phyloP scores from a whole-genome alignment of 768 basidiomycete genomes.

The Termitomyces sp. region DNA sequence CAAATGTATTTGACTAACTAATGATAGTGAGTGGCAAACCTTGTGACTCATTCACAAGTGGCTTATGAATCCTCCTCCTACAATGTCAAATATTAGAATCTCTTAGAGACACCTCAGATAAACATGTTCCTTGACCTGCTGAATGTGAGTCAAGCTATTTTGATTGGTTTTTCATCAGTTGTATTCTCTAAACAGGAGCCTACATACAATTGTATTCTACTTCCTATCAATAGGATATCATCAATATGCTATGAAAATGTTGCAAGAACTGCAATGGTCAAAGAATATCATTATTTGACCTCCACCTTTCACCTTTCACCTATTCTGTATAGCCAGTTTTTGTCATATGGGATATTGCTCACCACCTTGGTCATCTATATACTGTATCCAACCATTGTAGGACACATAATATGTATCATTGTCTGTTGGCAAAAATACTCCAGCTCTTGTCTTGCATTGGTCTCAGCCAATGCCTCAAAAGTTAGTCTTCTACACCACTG shows the following conservation, averaged over 20 bases:
- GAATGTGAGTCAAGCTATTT: not conserved
- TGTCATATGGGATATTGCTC: not conserved
- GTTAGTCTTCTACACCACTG: not conserved
- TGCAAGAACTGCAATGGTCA: not conserved
- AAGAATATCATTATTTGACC: not conserved
- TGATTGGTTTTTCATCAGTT: not conserved
- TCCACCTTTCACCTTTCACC: not conserved
- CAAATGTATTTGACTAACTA: not conserved
- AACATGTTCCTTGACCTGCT: not conserved
- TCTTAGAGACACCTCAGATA: not conserved
- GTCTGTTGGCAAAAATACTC: not conserved
- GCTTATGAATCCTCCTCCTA: not conserved
- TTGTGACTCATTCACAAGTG: not conserved
- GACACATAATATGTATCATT: not conserved
- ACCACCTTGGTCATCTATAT: not conserved
- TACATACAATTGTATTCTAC: not conserved
- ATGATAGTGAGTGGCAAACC: not conserved
- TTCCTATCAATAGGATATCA: not conserved
- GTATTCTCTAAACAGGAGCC: not conserved
- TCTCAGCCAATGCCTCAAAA: not conserved
- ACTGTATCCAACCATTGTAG: not conserved
- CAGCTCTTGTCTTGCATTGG: not conserved
- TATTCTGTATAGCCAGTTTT: not conserved
- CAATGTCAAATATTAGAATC: not conserved
- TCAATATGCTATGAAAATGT: not conserved